Percentiles rank a stretch among this genome's conserved stretches.
phyloP scores from a whole-genome alignment of 2,329 filamentous ascomycete species.

The Graphilbum ipis-grandicollis region DNA sequence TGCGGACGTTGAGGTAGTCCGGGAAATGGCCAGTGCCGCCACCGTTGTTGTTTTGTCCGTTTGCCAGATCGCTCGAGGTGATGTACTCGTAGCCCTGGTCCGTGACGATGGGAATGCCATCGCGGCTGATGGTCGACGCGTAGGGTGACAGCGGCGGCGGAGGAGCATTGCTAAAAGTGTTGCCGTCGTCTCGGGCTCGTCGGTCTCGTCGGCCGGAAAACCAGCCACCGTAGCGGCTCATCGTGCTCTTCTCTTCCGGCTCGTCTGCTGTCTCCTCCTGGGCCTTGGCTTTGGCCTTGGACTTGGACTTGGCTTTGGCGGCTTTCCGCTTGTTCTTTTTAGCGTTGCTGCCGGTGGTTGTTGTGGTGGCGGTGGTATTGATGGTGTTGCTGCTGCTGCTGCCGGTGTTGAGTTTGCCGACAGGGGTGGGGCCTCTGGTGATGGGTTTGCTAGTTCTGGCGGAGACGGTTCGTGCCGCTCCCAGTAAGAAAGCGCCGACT shows the following conservation, averaged over 20 bases:
- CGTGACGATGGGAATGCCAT: constrained; percentile 38
- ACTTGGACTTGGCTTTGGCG: constrained; percentile 7
- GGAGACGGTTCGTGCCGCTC: constrained; percentile 22
- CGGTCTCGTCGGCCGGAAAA: background rate
- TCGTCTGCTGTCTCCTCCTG: background rate
- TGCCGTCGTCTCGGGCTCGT: background rate
- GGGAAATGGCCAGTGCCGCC: constrained; percentile 17
- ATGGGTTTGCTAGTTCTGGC: constrained; percentile 1
- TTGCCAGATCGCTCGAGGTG: constrained; percentile 54
- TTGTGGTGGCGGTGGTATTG: no score
- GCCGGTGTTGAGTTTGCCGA: background rate
- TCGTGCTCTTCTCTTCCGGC: constrained; percentile 13
- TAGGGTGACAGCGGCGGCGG: constrained; percentile 28
- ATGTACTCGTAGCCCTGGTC: constrained; percentile 72
- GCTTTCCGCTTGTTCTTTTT: constrained; percentile 9
- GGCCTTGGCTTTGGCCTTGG: constrained; percentile 3
- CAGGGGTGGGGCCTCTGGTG: constrained; percentile 5
- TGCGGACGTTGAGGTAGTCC: constrained; percentile 3
- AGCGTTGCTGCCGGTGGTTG: constrained; percentile 1
- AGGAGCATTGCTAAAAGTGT: constrained; percentile 4
- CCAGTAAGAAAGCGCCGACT: constrained; percentile 27
- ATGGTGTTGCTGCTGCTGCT: no score
- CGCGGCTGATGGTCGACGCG: constrained; percentile 22
- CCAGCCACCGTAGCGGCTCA: constrained; percentile 37
- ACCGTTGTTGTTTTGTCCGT: no score